Evolutionary conservation across 106 monocot genomes (phyloP).

Genomic region (Gastrodia elata): DNA sequence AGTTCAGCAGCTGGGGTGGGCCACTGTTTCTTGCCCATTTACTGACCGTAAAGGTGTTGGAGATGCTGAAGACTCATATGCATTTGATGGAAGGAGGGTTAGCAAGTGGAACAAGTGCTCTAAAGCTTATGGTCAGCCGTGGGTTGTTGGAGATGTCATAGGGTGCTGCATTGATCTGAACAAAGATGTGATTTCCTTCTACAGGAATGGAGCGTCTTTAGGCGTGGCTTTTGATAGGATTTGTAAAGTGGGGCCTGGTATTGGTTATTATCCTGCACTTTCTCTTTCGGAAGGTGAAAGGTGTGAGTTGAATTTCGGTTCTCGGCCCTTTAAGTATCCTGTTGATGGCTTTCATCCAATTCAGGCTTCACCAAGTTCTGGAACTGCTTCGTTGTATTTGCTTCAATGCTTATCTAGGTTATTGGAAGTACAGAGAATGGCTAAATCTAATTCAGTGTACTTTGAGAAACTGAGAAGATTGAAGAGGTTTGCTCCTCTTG

Average conservation of each 20-base stretch:
- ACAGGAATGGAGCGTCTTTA: constrained; percentile 75
- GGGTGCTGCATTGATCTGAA: constrained; percentile 96
- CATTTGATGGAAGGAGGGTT: constrained; percentile 90
- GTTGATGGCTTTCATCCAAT: constrained; percentile 64
- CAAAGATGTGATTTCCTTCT: constrained; percentile 58
- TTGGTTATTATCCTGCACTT: constrained; percentile 77
- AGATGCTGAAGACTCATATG: constrained; percentile 87
- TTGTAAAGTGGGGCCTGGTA: constrained; percentile 30
- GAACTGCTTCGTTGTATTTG: constrained; percentile 38
- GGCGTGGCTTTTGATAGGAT: constrained; percentile 81
- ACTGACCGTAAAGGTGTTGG: constrained; percentile 92
- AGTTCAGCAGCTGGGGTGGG: constrained; percentile 95
- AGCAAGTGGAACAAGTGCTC: constrained; percentile 86
- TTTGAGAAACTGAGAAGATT: constrained; percentile 72
- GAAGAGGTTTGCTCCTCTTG: constrained; percentile 59
- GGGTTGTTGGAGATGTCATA: constrained; percentile 94
- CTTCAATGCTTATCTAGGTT: constrained; percentile 64
- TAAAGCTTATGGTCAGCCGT: constrained; percentile 66
- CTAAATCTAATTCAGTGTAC: constrained; percentile 48
- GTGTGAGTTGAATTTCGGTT: constrained; percentile 86
- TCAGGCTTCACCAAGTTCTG: constrained; percentile 50
- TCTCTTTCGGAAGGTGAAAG: constrained; percentile 96
- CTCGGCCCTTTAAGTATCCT: constrained; percentile 79
- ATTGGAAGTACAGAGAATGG: constrained; percentile 57
- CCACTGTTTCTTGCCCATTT: constrained; percentile 65